Percentiles rank a stretch among this genome's conserved stretches.
Conservation (phyloP, 176 grass and related monocot species). For the Lolium perenne region DNA sequence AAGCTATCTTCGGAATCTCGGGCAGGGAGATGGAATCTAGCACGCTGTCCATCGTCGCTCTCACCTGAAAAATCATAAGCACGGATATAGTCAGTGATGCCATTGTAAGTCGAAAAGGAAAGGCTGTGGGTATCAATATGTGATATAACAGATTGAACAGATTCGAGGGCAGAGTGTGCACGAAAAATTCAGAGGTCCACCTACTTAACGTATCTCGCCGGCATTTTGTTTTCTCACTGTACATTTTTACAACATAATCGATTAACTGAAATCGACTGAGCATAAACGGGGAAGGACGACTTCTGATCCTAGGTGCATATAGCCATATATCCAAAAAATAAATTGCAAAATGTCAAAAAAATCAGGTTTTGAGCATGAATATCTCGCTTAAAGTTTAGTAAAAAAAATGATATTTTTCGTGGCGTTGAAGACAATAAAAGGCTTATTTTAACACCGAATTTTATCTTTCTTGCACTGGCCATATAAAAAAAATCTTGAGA, state of each 20-base stretch:
- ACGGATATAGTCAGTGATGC: neutral
- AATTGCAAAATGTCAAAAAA: too few species aligned
- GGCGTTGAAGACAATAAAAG: too few species aligned
- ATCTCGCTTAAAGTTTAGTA: too few species aligned
- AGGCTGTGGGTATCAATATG: neutral
- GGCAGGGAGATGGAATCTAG: slow-evolving; percentile 42
- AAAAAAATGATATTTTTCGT: too few species aligned
- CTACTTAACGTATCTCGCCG: neutral
- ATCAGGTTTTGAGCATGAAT: too few species aligned
- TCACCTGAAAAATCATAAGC: neutral
- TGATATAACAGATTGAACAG: neutral
- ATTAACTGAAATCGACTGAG: too few species aligned
- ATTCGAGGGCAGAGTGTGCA: neutral
- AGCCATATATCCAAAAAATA: too few species aligned
- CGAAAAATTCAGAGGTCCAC: neutral
- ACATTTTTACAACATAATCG: neutral
- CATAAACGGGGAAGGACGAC: neutral
- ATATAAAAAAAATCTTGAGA: too few species aligned
- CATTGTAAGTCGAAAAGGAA: neutral
- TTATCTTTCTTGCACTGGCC: too few species aligned
- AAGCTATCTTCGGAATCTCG: slow-evolving; percentile 39
- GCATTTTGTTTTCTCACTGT: neutral
- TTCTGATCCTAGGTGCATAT: too few species aligned
- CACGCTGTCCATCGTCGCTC: slow-evolving; percentile 1
- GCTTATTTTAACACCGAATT: too few species aligned